Conservation (phyloP, 1,284 basidiomycete species). For the Trametes sp. region DNA sequence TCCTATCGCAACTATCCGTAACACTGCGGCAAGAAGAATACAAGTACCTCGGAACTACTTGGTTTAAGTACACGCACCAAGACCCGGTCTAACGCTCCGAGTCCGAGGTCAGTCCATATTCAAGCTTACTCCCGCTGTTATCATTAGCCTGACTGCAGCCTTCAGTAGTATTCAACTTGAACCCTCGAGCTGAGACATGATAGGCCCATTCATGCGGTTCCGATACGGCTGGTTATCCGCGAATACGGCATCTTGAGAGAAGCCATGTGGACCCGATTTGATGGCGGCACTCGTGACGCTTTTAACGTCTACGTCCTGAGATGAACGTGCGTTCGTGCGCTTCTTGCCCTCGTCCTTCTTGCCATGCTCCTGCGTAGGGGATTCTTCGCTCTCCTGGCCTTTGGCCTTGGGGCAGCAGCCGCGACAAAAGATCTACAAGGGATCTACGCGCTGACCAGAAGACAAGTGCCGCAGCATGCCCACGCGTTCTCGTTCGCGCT, state of each 20-base stretch:
- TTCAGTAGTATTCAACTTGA: too few species aligned
- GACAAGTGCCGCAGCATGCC: slow-evolving; percentile 39
- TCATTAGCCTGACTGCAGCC: too few species aligned
- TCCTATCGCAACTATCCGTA: too few species aligned
- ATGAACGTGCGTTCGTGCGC: slow-evolving; percentile 5
- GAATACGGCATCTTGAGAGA: slow-evolving; percentile 4
- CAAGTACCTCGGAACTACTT: too few species aligned
- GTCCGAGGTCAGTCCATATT: too few species aligned
- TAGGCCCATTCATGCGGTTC: slow-evolving; percentile 32
- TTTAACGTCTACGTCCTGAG: neutral
- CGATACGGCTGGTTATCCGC: slow-evolving; percentile 23
- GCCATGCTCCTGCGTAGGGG: slow-evolving; percentile 12
- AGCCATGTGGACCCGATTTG: neutral
- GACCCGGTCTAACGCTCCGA: too few species aligned
- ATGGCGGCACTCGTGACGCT: slow-evolving; percentile 1
- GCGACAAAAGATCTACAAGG: slow-evolving; percentile 29
- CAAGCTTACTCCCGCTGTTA: too few species aligned
- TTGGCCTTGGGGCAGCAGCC: slow-evolving; percentile 4
- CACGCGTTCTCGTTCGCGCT: slow-evolving; percentile 39
- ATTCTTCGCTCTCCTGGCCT: slow-evolving; percentile 15
- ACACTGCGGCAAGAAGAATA: too few species aligned
- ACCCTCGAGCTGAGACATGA: too few species aligned
- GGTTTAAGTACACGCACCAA: too few species aligned
- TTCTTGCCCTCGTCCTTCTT: neutral
- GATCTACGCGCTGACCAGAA: slow-evolving; percentile 38